These are phyloP conservation scores for Aspergillus puulaauensis DNA, from an alignment of 2,329 filamentous ascomycete species.

Conservation along the genomic window DNA sequence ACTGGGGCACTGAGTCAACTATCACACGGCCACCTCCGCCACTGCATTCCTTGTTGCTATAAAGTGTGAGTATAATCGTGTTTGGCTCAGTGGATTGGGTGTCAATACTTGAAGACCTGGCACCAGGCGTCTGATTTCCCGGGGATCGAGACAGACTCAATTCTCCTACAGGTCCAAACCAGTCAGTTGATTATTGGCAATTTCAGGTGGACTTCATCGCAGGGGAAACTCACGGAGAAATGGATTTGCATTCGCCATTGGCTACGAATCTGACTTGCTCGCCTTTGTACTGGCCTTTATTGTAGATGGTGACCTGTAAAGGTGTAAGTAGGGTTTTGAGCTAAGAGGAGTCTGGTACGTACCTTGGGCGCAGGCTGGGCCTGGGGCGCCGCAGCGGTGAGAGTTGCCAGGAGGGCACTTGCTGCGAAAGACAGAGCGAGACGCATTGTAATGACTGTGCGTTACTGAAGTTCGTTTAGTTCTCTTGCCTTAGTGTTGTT, in stretches of 20 bases:
- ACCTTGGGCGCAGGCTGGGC: not conserved
- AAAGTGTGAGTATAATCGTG: not conserved
- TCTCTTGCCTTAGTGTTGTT: too few relatives aligned
- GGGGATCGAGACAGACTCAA: not conserved
- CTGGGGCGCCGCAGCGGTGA: not conserved
- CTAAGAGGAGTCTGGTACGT: not conserved
- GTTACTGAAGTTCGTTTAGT: too few relatives aligned
- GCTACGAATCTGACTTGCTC: not conserved
- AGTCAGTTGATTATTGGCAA: not conserved
- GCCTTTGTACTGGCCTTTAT: not conserved
- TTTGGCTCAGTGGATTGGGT: not conserved
- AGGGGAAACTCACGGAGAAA: not conserved
- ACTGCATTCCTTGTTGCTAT: not conserved
- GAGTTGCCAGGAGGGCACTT: not conserved
- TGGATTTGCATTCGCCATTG: not conserved
- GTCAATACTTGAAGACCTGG: not conserved
- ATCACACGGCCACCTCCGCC: not conserved
- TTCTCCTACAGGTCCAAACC: not conserved
- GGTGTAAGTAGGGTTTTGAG: not conserved
- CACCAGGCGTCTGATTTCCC: not conserved
- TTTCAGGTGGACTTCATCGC: fast-evolving
- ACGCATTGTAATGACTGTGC: not conserved
- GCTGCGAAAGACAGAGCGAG: not conserved
- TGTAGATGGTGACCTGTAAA: not conserved
- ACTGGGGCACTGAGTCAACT: not conserved